Evolutionary conservation across 2,329 filamentous ascomycete species (phyloP), one percentile per base, ranked within the genome.

Genomic region (Calonectria pteridis): DNA sequence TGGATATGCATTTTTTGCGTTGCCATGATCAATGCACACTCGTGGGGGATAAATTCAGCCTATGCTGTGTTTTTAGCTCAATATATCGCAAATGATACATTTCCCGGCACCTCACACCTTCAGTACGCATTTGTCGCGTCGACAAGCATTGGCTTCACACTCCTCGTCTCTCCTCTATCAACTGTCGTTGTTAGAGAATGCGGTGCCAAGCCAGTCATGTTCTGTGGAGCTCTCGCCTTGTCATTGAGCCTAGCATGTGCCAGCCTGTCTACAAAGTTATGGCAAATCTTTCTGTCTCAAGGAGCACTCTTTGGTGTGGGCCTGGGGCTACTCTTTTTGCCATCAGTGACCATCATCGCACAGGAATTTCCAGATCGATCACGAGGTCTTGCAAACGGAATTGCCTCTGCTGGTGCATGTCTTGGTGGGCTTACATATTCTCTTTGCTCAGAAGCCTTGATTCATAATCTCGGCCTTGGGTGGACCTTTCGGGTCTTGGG

Each of bases 221-320:
- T 92, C 46, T 84, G 93, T 18, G 94, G 94, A 16, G 88, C 92
- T 1, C 81, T 91, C 1, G 85, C 95, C 59, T 90, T 94, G 81
- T 88, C 92, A 0, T 84, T 87, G 10, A 92, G 91, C 23, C 89
- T 96, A 73, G 89, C 95, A 51, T 91, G 90, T 2, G 94, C 94
- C 11, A 93, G 91, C 18, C 95, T 95, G 78, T 90, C 93, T 0
- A 86, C 82, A 18, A 80, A 90, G 69, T 92, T 94, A 71, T 96
- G 94, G 93, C 94, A 96, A 40, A 87, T 97, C 0, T 92, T 95
- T 71, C 88, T 96, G 0, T 90, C 89, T 6, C 94, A 96, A 81
- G 94, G 94, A 5, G 81, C 96, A 2, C 90, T 92, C 65, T 96
- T 96, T 75, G 94, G 94, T 20, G 83, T 93, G 26, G 94, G 94